Conservation (phyloP, 768 basidiomycete species). For the Austroboletus eburneus region DNA sequence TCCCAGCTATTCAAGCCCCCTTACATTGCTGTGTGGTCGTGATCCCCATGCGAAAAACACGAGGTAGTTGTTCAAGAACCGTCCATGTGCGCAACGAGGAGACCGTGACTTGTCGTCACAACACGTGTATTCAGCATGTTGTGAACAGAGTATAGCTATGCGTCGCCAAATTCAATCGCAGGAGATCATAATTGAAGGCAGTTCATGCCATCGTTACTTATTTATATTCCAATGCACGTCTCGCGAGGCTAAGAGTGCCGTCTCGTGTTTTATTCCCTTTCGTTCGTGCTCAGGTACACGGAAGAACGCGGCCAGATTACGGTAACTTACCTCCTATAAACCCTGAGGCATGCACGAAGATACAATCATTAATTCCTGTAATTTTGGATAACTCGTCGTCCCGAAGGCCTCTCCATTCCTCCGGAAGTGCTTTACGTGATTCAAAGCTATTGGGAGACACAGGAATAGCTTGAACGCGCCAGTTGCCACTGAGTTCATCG, state of each 20-base stretch:
- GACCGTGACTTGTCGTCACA: conserved; percentile 2
- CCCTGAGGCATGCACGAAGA: conserved; percentile 94
- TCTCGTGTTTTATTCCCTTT: conserved; percentile 86
- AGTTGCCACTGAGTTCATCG: conserved; percentile 68
- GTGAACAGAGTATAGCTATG: conserved; percentile 1
- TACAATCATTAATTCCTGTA: conserved; percentile 74
- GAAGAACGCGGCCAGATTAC: conserved; percentile 1
- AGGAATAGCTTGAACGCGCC: conserved; percentile 94
- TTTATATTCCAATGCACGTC: conserved; percentile 49
- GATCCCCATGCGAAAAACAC: conserved; percentile 31
- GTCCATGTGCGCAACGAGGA: conserved; percentile 3
- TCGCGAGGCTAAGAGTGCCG: conserved; percentile 79
- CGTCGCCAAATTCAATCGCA: conserved; percentile 11
- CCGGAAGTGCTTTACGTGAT: conserved; percentile 89
- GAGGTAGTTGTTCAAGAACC: conserved; percentile 20
- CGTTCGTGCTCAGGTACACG: conserved; percentile 10
- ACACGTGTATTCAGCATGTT: conserved; percentile 18
- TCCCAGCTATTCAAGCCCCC: conserved; percentile 17
- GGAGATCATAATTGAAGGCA: conserved; percentile 10
- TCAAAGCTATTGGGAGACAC: conserved; percentile 78
- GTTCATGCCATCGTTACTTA: conserved; percentile 15
- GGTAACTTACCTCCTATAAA: conserved; percentile 82
- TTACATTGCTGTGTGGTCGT: conserved; percentile 23
- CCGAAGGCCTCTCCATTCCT: conserved; percentile 87
- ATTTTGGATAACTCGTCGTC: conserved; percentile 75